Evolutionary conservation across 495 filamentous ascomycete genomes (phyloP).

Genomic region (Chaetomium cochliodes): DNA sequence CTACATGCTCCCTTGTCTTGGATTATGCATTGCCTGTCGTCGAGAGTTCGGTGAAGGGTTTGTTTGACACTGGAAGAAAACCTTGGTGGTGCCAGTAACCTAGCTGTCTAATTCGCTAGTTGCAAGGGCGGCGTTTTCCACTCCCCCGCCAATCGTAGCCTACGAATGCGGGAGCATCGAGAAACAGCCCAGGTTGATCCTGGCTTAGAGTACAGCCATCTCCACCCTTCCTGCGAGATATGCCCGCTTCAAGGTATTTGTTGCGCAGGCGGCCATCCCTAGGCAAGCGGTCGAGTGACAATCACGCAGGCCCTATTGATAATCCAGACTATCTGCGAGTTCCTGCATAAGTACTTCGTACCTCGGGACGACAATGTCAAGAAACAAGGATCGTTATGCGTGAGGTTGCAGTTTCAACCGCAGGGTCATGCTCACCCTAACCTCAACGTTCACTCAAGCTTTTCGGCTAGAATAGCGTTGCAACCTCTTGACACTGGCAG

Average conservation of each 20-base stretch:
- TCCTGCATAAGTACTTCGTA: too few species aligned
- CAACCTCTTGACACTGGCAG: not conserved
- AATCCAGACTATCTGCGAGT: too few species aligned
- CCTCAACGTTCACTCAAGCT: conserved; percentile 12
- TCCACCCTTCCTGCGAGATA: not conserved
- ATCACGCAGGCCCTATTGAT: too few species aligned
- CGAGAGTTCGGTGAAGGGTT: too few species aligned
- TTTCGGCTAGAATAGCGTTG: conserved; percentile 12
- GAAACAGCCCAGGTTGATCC: not conserved
- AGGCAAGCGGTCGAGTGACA: too few species aligned
- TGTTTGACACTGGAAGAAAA: too few species aligned
- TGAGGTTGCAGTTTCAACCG: not conserved
- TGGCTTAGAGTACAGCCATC: not conserved
- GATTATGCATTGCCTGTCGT: too few species aligned
- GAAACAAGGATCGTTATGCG: not conserved
- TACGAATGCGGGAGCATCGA: not conserved
- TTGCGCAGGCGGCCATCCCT: too few species aligned
- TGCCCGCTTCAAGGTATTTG: not conserved
- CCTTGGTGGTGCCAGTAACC: too few species aligned
- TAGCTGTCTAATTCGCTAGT: conserved; percentile 1
- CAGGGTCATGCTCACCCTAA: not conserved
- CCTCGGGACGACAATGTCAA: too few species aligned
- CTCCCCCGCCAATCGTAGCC: not conserved
- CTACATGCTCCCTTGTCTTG: too few species aligned
- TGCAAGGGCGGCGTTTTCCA: not conserved